phyloP scores from a whole-genome alignment of 1,284 basidiomycete genomes.

The Veloboletus limbatus region DNA sequence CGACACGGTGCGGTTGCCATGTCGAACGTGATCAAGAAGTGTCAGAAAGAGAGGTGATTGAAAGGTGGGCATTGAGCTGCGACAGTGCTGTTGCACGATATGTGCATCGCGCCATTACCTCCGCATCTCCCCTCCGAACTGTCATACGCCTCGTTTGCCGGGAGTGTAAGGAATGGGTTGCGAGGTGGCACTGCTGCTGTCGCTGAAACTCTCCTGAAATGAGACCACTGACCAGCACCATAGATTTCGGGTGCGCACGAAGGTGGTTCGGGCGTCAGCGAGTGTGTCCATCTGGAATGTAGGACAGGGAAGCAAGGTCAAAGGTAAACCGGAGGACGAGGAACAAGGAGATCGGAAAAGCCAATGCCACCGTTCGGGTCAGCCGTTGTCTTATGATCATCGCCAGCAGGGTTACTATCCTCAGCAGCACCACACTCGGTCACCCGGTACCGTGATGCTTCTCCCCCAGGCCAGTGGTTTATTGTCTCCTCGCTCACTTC shows the following conservation, averaged over 20 bases:
- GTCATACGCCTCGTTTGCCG: conserved; percentile 24
- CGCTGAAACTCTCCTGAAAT: conserved; percentile 30
- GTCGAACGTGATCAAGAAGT: conserved; percentile 3
- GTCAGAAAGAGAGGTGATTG: conserved; percentile 16
- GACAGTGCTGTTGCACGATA: conserved; percentile 22
- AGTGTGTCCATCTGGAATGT: conserved; percentile 23
- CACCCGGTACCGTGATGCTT: no score
- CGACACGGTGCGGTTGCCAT: conserved; percentile 16
- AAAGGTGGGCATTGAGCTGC: conserved; percentile 17
- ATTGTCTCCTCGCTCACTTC: conserved; percentile 5
- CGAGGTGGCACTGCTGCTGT: conserved; percentile 33
- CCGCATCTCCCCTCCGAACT: conserved; percentile 23
- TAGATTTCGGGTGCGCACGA: conserved; percentile 29
- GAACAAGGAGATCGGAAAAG: no score
- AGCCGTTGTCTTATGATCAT: conserved; percentile 24
- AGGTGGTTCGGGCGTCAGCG: conserved; percentile 15
- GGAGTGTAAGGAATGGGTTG: conserved; percentile 38
- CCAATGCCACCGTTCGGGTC: conserved; percentile 15
- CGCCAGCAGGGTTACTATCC: conserved; percentile 30
- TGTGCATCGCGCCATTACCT: conserved; percentile 16
- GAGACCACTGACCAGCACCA: conserved; percentile 5
- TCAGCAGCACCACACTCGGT: conserved; percentile 20
- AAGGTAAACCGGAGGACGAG: conserved; percentile 39
- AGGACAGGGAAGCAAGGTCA: conserved; percentile 15
- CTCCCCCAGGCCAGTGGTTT: conserved; percentile 27